Percentiles rank a stretch among this genome's conserved stretches.
These are phyloP conservation scores for Nannizziopsis barbatae DNA, from an alignment of 2,329 filamentous ascomycete species.

Conservation along the genomic window DNA sequence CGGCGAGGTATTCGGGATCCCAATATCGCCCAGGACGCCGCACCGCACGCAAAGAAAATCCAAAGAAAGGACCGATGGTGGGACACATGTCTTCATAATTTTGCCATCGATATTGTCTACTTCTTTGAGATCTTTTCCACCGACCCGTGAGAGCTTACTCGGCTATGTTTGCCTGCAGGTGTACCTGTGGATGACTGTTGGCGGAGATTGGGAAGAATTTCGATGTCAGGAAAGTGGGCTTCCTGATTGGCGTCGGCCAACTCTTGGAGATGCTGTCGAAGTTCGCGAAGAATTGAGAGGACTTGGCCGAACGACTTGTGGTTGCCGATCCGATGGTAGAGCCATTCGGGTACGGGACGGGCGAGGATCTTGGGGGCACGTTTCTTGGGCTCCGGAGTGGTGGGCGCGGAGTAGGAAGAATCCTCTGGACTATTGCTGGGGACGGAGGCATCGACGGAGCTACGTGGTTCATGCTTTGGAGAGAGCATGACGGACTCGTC, in stretches of 20 bases:
- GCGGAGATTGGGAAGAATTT: slow-evolving; percentile 29
- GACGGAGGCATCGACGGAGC: background rate
- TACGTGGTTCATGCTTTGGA: background rate
- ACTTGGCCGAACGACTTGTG: slow-evolving; percentile 25
- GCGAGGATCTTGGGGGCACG: slow-evolving; percentile 20
- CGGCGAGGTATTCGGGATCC: too few species aligned
- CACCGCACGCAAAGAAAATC: too few species aligned
- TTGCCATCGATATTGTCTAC: background rate
- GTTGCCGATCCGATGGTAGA: slow-evolving; percentile 19
- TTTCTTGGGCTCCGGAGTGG: slow-evolving; percentile 11
- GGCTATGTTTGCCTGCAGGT: too few species aligned
- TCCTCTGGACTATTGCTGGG: background rate
- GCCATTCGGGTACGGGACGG: slow-evolving; percentile 28
- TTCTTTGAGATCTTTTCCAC: slow-evolving; percentile 6
- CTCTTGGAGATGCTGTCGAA: slow-evolving; percentile 19
- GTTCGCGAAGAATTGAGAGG: slow-evolving; percentile 19
- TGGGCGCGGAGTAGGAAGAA: background rate
- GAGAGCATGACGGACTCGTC: background rate
- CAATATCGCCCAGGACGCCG: too few species aligned
- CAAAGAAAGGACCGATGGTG: too few species aligned
- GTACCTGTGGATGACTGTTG: background rate
- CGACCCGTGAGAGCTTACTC: background rate
- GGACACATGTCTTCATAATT: too few species aligned
- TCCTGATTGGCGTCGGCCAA: slow-evolving; percentile 13
- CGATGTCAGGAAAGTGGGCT: slow-evolving; percentile 30